Percentiles rank a stretch among this genome's conserved stretches.
Evolutionary conservation across 2,329 filamentous ascomycete species (phyloP).

Genomic region (Neoascochyta sp.): DNA sequence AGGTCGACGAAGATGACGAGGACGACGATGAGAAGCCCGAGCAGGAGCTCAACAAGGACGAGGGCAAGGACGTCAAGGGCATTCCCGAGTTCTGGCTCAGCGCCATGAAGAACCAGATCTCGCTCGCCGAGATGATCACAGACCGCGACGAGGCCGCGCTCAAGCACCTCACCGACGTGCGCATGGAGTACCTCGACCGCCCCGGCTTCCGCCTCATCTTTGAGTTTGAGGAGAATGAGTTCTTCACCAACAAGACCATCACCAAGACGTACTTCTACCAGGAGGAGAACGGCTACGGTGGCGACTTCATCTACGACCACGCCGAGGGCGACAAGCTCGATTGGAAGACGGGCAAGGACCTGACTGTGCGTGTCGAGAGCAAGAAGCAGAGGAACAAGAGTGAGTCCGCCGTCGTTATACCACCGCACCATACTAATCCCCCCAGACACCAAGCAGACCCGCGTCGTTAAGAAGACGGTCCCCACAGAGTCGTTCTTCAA

Average conservation of each 20-base stretch:
- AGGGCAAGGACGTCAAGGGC: constrained; percentile 60
- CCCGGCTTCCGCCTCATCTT: constrained; percentile 98
- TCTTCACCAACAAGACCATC: constrained; percentile 94
- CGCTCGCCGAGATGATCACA: constrained; percentile 96
- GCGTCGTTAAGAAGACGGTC: constrained; percentile 98
- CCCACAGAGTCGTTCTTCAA: constrained; percentile 97
- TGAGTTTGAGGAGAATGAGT: constrained; percentile 91
- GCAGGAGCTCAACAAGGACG: constrained; percentile 58
- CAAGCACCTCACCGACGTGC: constrained; percentile 84
- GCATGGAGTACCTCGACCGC: constrained; percentile 98
- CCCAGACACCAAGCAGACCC: constrained; percentile 95
- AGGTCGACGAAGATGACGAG: constrained; percentile 64
- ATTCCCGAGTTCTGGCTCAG: constrained; percentile 99
- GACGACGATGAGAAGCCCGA: constrained; percentile 54
- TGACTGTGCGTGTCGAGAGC: constrained; percentile 92
- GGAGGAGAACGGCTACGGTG: constrained; percentile 96
- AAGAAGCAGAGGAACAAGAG: constrained; percentile 99
- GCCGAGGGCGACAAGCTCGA: constrained; percentile 97
- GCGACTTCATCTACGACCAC: constrained; percentile 99
- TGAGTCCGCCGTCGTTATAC: constrained; percentile 51
- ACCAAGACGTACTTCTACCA: constrained; percentile 99
- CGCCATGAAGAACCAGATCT: constrained; percentile 99
- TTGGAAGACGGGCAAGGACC: constrained; percentile 89
- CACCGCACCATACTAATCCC: constrained; percentile 12
- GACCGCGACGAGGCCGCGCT: constrained; percentile 93